These are phyloP conservation scores for Trichoderma lentiforme DNA, from an alignment of 2,329 filamentous ascomycete species.

Conservation along the genomic window DNA sequence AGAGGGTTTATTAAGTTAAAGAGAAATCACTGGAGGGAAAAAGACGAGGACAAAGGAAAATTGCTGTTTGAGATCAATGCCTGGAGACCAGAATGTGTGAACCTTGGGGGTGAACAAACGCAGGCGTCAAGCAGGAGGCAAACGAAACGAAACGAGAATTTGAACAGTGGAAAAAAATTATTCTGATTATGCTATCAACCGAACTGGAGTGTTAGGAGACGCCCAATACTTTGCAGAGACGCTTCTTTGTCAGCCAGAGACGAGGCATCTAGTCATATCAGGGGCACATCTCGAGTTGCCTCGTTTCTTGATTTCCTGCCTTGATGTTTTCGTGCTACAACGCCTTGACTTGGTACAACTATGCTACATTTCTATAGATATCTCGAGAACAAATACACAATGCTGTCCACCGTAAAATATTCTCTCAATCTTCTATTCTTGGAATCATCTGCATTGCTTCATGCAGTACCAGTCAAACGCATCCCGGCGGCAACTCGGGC, in stretches of 20 bases:
- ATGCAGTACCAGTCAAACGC: background rate
- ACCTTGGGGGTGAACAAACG: background rate
- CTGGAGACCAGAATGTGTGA: background rate
- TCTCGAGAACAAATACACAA: background rate
- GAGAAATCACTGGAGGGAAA: background rate
- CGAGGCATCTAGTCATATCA: background rate
- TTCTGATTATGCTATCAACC: background rate
- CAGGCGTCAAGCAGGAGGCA: background rate
- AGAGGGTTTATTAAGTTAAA: background rate
- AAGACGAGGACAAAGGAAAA: background rate
- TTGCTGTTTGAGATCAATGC: background rate
- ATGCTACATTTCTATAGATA: background rate
- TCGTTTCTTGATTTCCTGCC: background rate
- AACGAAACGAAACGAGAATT: conserved; percentile 7
- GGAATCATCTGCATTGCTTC: background rate
- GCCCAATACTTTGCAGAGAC: background rate
- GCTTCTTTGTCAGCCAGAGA: background rate
- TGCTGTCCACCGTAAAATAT: no score
- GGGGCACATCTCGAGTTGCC: background rate
- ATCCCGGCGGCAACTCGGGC: background rate
- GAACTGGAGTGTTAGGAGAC: background rate
- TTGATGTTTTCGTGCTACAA: background rate
- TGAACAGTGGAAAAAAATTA: background rate
- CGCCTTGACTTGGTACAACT: background rate
- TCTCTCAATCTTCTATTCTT: background rate